Conservation (phyloP, 2,329 filamentous ascomycete genomes). For the Blumeriella jaapii region DNA sequence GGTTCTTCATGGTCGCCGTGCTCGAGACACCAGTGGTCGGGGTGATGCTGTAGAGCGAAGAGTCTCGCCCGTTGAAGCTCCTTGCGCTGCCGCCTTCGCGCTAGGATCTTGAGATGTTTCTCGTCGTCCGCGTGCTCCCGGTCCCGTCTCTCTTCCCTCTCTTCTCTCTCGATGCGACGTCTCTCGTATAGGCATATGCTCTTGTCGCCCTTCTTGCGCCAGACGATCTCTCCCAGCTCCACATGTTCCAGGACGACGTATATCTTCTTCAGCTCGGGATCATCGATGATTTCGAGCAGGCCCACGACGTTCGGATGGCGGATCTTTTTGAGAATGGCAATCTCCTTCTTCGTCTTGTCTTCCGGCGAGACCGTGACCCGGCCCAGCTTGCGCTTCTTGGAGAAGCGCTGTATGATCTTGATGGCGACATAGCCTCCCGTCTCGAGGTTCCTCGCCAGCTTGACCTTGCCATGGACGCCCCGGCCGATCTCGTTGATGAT, state of each 20-base stretch:
- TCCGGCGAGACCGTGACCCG: slow-evolving; percentile 58
- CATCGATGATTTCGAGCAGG: slow-evolving; percentile 92
- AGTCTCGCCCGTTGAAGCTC: slow-evolving; percentile 46
- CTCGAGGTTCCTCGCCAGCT: slow-evolving; percentile 72
- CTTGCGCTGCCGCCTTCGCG: slow-evolving; percentile 46
- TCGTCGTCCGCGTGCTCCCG: slow-evolving; percentile 45
- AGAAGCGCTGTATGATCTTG: slow-evolving; percentile 95
- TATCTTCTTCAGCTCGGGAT: slow-evolving; percentile 91
- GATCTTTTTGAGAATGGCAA: slow-evolving; percentile 97
- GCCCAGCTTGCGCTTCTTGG: slow-evolving; percentile 84
- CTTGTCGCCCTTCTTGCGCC: slow-evolving; percentile 78
- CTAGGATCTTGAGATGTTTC: slow-evolving; percentile 45
- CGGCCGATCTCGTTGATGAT: slow-evolving; percentile 93
- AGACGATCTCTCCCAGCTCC: slow-evolving; percentile 85
- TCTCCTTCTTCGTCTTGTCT: slow-evolving; percentile 86
- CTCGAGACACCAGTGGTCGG: slow-evolving; percentile 75
- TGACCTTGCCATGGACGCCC: slow-evolving; percentile 95
- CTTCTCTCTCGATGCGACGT: slow-evolving; percentile 63
- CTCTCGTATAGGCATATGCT: slow-evolving; percentile 79
- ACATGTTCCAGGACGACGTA: slow-evolving; percentile 97
- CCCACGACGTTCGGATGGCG: slow-evolving; percentile 95
- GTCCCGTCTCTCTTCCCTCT: slow-evolving; percentile 49
- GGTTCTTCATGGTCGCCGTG: slow-evolving; percentile 48
- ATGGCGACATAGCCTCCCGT: slow-evolving; percentile 79
- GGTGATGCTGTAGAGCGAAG: slow-evolving; percentile 38